These are phyloP conservation scores for Coemansia aciculifera DNA, from an alignment of 192 early-diverging fungal species.

Conservation along the genomic window DNA sequence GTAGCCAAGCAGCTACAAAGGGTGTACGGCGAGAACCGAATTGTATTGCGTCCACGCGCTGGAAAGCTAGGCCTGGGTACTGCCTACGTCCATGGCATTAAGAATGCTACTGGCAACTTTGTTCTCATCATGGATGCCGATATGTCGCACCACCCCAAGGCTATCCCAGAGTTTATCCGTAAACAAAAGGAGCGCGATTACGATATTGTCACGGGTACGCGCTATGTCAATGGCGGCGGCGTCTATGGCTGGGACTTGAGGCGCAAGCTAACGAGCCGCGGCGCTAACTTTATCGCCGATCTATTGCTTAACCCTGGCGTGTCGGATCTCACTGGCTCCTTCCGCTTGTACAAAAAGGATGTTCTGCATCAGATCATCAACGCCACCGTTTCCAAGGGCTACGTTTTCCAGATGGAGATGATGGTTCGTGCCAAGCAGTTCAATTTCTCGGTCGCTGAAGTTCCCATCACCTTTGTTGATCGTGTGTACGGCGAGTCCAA, in stretches of 20 bases:
- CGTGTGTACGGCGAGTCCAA: slow-evolving; percentile 97
- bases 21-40: slow-evolving; percentile 81
- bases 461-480: slow-evolving; percentile 98
- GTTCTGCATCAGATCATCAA: slow-evolving; percentile 83
- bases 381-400: slow-evolving; percentile 91
- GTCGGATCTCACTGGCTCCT: slow-evolving; percentile 93
- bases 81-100: slow-evolving; percentile 92
- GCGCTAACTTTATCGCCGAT: slow-evolving; percentile 94
- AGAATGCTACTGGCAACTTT: slow-evolving; percentile 92
- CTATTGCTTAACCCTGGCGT: slow-evolving; percentile 85
- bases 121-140: slow-evolving; percentile 99
- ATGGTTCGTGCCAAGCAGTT: slow-evolving; percentile 96
- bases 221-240: slow-evolving; percentile 83
- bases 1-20: slow-evolving; percentile 86
- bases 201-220: slow-evolving; percentile 94
- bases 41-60: slow-evolving; percentile 90
- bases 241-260: slow-evolving; percentile 98
- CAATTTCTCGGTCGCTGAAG: slow-evolving; percentile 83
- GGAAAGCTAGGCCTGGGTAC: slow-evolving; percentile 97
- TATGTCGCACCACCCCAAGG: slow-evolving; percentile 98
- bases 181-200: slow-evolving; percentile 80
- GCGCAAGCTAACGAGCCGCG: slow-evolving; percentile 94
- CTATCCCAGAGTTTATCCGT: slow-evolving; percentile 92
- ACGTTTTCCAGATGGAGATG: slow-evolving; percentile 99
- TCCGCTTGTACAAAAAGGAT: slow-evolving; percentile 93